These are phyloP conservation scores for Talaromyces liani DNA, from an alignment of 495 filamentous ascomycete species.

Conservation along the genomic window DNA sequence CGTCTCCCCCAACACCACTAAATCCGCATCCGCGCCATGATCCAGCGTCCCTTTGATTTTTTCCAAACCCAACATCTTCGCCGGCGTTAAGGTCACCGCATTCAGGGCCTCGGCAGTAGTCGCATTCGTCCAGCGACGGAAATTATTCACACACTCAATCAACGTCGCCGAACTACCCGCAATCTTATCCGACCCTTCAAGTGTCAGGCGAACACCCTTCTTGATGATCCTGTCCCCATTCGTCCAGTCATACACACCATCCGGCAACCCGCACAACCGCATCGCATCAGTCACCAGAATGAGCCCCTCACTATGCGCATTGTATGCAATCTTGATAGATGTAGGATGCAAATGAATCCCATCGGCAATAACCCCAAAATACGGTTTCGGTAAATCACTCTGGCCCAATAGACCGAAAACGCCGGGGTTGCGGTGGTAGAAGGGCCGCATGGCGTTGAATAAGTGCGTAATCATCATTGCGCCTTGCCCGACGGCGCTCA, in stretches of 20 bases:
- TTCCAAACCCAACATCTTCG: constrained; percentile 61
- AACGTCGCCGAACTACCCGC: constrained; percentile 65
- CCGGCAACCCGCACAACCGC: constrained; percentile 58
- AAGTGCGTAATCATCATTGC: constrained; percentile 83
- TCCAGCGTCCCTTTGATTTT: constrained; percentile 60
- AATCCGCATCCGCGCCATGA: constrained; percentile 69
- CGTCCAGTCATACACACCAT: constrained; percentile 72
- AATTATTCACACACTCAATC: constrained; percentile 75
- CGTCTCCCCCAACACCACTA: constrained; percentile 60
- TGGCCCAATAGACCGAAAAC: constrained; percentile 68
- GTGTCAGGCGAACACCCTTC: constrained; percentile 54
- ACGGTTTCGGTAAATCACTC: constrained; percentile 39
- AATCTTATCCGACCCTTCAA: constrained; percentile 66
- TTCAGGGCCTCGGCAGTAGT: constrained; percentile 57
- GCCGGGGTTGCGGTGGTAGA: constrained; percentile 79
- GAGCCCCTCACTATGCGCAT: constrained; percentile 44
- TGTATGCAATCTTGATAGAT: constrained; percentile 52
- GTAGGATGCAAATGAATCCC: constrained; percentile 57
- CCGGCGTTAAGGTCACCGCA: constrained; percentile 66
- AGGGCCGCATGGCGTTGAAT: constrained; percentile 83
- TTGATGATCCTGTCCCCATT: constrained; percentile 69
- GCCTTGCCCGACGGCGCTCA: constrained; percentile 55
- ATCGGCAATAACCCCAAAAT: constrained; percentile 55
- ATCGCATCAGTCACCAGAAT: constrained; percentile 58
- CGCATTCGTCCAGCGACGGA: constrained; percentile 61